phyloP scores from a whole-genome alignment of 257 asterid species.

The Solanum dulcamara region DNA sequence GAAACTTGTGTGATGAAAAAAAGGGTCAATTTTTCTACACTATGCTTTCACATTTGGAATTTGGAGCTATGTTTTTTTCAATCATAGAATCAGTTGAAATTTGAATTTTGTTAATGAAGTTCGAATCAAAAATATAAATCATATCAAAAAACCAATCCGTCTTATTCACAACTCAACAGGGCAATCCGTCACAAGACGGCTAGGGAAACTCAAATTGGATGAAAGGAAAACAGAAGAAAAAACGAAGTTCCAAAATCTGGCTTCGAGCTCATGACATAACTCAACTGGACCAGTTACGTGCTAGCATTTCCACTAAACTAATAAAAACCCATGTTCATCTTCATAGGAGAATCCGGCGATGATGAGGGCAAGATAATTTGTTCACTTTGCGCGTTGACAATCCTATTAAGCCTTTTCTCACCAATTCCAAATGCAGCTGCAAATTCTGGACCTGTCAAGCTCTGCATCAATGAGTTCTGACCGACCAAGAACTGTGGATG shows the following conservation, averaged over 20 bases:
- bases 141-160: neutral
- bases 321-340: conserved; percentile 18
- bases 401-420: conserved; percentile 27
- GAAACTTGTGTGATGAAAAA: neutral
- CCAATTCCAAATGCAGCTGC: conserved; percentile 60
- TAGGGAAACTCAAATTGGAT: neutral
- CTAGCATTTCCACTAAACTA: neutral
- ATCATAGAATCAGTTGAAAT: neutral
- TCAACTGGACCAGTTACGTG: neutral
- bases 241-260: neutral
- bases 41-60: neutral
- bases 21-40: neutral
- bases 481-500: conserved; percentile 76
- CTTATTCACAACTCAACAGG: neutral
- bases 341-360: conserved; percentile 29
- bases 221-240: neutral
- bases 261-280: neutral
- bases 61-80: neutral
- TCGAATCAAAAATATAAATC: neutral
- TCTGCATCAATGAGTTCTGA: conserved; percentile 37
- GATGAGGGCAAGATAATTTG: conserved; percentile 44
- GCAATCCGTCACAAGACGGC: neutral
- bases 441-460: conserved; percentile 48
- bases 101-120: neutral
- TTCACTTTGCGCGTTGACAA: conserved; percentile 38